Base-by-base conservation (phyloP, 345 rosid genomes). In the Zanthoxylum bungeanum region DNA sequence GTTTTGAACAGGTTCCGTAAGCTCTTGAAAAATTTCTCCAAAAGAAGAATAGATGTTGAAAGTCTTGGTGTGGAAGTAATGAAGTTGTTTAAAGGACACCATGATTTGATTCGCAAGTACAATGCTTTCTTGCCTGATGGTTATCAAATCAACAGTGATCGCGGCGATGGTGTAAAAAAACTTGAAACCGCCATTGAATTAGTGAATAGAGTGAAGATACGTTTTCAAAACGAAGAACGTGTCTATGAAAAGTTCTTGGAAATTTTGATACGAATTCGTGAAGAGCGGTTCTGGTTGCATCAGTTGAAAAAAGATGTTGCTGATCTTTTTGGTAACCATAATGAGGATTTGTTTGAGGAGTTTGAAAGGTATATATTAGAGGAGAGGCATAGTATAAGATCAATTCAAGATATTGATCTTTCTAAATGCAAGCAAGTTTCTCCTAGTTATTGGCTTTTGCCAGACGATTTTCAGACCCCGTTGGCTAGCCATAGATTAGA, bases 371-470 rank as follows among this genome's bases (percentile, higher is more conserved):
- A 24, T 25, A 2, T 30, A 7, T 17, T 4, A 17, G 9, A 22
- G 28, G 47, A 59, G 27, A 76, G 46, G 60, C 31, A 42, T 49
- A 9, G n/a, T 33, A 19, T n/a, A 0, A 36, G 46, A 28, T 40
- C 79, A 0, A 19, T 31, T 42, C 40, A 33, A 1, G 68, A 71
- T 10, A 65, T 77, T 14, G 66, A 67, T 44, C 64, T 76, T 19
- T 72, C 73, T 8, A 61, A 42, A 12, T 51, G 73, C 47, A 27
- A 60, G n/a, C 21, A 33, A 34, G 24, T 64, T 27, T 52, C 69
- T 44, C 76, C 68, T 19, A 72, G 73, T 51, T 77, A 77, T 17
- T 33, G 68, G 39, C 47, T 51, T 31, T 59, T 77, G 14, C 59
- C 52, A 0, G 27, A 72, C 37, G 28, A 44, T 3, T 67, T 51